Conservation (phyloP, 108 stramenopile genomes). For the Aurantiochytrium sp. region DNA sequence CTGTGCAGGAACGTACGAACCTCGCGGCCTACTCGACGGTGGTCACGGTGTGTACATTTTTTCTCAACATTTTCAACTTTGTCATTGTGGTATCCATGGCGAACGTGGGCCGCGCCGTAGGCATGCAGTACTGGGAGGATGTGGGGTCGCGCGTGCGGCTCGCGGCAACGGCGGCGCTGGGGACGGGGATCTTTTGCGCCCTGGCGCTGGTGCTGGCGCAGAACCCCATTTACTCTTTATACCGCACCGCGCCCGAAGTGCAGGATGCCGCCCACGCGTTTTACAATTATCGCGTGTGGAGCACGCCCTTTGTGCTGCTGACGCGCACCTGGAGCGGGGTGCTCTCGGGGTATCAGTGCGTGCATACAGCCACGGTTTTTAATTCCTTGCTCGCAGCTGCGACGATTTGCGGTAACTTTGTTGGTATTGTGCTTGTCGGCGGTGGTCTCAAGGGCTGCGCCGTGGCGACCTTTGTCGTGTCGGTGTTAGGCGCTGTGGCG, state of each 20-base stretch:
- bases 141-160: neutral
- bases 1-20: neutral
- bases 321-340: neutral
- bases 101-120: neutral
- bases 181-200: neutral
- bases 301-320: neutral
- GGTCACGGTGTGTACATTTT: neutral
- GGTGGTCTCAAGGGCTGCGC: neutral
- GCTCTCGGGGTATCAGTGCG: neutral
- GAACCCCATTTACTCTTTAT: neutral
- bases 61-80: neutral
- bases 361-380: neutral
- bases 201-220: neutral
- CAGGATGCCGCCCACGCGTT: neutral
- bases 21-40: constrained; percentile 5
- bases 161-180: neutral
- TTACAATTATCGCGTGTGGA: neutral
- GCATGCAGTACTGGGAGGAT: constrained; percentile 9
- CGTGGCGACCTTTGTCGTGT: neutral
- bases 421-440: neutral
- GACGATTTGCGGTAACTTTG: neutral
- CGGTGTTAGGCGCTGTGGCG: neutral
- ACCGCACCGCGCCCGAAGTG: neutral
- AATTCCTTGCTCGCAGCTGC: neutral
- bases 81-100: constrained; percentile 8